Evolutionary conservation across 441 rosid genomes (phyloP).

Genomic region (Arabidopsis lyrata): DNA sequence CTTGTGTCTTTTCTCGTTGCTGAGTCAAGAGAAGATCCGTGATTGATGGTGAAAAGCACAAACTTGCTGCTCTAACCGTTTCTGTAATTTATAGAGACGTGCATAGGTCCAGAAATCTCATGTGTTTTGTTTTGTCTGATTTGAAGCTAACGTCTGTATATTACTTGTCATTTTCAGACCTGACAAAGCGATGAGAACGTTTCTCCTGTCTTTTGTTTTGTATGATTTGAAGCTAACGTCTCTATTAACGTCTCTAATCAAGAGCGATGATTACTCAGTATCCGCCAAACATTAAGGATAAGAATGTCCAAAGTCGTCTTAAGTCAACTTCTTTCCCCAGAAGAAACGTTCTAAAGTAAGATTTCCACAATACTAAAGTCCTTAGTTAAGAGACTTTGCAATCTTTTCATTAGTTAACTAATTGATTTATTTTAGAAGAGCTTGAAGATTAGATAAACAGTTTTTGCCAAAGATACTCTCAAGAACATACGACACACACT

Average conservation of each 20-base stretch:
- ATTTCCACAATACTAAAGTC: slow-evolving; percentile 14
- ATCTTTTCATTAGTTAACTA: neutral
- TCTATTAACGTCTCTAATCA: too few species aligned
- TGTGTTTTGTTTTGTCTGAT: slow-evolving; percentile 17
- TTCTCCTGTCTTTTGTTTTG: too few species aligned
- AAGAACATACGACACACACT: slow-evolving; percentile 9
- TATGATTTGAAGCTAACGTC: too few species aligned
- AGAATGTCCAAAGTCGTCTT: slow-evolving; percentile 13
- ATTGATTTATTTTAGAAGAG: slow-evolving; percentile 10
- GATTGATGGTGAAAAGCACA: slow-evolving; percentile 9
- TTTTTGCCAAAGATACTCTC: slow-evolving; percentile 24
- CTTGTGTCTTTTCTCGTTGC: neutral
- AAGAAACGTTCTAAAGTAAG: slow-evolving; percentile 18
- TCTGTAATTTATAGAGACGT: neutral
- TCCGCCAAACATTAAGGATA: neutral
- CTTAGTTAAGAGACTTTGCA: slow-evolving; percentile 15
- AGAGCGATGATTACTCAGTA: too few species aligned
- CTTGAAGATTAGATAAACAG: slow-evolving; percentile 1
- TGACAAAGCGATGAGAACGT: neutral
- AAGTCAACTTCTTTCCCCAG: slow-evolving; percentile 1
- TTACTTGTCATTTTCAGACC: slow-evolving; percentile 20
- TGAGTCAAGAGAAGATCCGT: slow-evolving; percentile 12
- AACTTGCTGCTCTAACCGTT: slow-evolving; percentile 22
- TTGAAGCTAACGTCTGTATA: neutral
- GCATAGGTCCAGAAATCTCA: neutral